These are phyloP conservation scores for Aspergillus sp. DNA, from an alignment of 2,329 filamentous ascomycete genomes.

Conservation along the genomic window DNA sequence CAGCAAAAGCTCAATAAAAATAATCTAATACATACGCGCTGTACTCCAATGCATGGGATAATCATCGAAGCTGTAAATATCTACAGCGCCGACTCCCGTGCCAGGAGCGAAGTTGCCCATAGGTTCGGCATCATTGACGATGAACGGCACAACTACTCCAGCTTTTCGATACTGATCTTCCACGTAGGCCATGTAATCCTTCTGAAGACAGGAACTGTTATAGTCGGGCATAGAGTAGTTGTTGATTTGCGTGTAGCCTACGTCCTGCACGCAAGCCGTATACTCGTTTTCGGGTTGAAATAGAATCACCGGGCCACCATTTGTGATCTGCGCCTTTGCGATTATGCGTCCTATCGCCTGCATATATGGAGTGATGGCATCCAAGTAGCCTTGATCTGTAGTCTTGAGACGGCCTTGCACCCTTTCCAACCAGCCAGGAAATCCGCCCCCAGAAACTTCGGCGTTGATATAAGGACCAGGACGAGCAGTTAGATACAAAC, in stretches of 20 bases:
- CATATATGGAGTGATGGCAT: constrained; percentile 51
- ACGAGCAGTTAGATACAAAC: constrained; percentile 54
- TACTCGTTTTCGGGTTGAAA: constrained; percentile 82
- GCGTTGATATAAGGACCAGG: constrained; percentile 57
- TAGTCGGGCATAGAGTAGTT: constrained; percentile 14
- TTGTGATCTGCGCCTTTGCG: constrained; percentile 67
- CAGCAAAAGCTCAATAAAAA: too few relatives aligned
- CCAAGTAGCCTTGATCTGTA: constrained; percentile 59
- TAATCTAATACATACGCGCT: not conserved
- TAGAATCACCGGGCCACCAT: constrained; percentile 74
- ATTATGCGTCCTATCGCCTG: constrained; percentile 58
- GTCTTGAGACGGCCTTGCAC: constrained; percentile 39
- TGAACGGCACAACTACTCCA: constrained; percentile 70
- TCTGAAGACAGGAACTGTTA: constrained; percentile 59
- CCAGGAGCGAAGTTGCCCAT: constrained; percentile 64
- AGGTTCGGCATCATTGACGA: constrained; percentile 67
- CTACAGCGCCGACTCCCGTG: constrained; percentile 23
- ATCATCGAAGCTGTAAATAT: constrained; percentile 53
- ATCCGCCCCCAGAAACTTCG: constrained; percentile 53
- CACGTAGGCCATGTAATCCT: constrained; percentile 67
- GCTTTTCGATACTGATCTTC: constrained; percentile 64
- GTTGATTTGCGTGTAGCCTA: not conserved
- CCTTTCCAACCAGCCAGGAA: constrained; percentile 52
- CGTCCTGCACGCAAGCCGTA: constrained; percentile 37
- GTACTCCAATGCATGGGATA: constrained; percentile 8